Percentiles rank a stretch among this genome's conserved stretches.
Evolutionary conservation across 2,329 filamentous ascomycete species (phyloP).

Genomic region (Tolypocladium album): DNA sequence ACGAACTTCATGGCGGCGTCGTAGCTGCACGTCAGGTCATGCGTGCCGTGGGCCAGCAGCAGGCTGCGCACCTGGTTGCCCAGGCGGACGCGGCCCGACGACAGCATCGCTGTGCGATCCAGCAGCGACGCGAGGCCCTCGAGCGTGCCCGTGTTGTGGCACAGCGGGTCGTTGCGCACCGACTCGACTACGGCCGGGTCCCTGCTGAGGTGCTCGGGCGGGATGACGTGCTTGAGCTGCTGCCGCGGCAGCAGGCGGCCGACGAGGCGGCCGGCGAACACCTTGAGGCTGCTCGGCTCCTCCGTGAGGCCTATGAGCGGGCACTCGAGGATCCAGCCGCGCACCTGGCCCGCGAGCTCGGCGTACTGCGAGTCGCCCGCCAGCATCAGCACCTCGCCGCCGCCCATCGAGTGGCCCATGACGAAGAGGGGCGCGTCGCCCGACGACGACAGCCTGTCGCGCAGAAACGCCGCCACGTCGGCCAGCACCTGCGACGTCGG

Average conservation of each 20-base stretch:
- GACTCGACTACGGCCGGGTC: slow-evolving; percentile 52
- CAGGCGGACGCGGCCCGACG: slow-evolving; percentile 41
- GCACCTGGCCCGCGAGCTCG: slow-evolving; percentile 47
- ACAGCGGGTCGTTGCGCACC: slow-evolving; percentile 56
- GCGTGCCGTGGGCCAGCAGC: slow-evolving; percentile 68
- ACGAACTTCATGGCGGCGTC: slow-evolving; percentile 54
- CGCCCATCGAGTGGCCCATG: slow-evolving; percentile 87
- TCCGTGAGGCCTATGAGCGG: slow-evolving; percentile 69
- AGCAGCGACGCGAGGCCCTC: slow-evolving; percentile 69
- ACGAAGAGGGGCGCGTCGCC: slow-evolving; percentile 57
- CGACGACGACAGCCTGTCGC: slow-evolving; percentile 32
- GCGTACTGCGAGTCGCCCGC: slow-evolving; percentile 38
- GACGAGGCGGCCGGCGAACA: slow-evolving; percentile 56
- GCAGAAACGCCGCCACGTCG: slow-evolving; percentile 70
- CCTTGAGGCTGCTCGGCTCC: slow-evolving; percentile 51
- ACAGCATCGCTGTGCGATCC: slow-evolving; percentile 56
- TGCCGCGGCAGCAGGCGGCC: slow-evolving; percentile 55
- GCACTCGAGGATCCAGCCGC: slow-evolving; percentile 66
- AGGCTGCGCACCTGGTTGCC: slow-evolving; percentile 49
- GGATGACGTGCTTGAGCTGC: slow-evolving; percentile 57
- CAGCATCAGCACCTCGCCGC: slow-evolving; percentile 60
- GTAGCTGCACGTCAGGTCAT: slow-evolving; percentile 58
- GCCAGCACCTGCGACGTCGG: slow-evolving; percentile 60
- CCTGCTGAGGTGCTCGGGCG: slow-evolving; percentile 53
- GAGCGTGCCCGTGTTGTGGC: slow-evolving; percentile 79